Percentiles rank a stretch among this genome's conserved stretches.
Conservation (phyloP, 2,329 filamentous ascomycete species). For the Drechslerella dactyloides region DNA sequence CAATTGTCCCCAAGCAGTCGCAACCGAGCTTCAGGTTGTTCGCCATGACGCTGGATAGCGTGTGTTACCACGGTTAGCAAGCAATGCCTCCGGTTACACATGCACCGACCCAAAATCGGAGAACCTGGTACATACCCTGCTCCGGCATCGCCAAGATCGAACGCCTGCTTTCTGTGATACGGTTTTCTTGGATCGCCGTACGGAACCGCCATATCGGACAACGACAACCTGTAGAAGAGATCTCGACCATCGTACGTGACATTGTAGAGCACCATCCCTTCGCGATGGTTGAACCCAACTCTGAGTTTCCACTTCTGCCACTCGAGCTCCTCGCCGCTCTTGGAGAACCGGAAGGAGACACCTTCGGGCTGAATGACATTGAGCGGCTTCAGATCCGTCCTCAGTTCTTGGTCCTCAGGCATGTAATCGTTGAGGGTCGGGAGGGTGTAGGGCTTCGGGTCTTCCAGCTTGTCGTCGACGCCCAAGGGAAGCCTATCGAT, state of each 20-base stretch:
- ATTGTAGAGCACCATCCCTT: slow-evolving; percentile 73
- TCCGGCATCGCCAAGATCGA: slow-evolving; percentile 71
- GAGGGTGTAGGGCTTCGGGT: slow-evolving; percentile 66
- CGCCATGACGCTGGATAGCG: slow-evolving; percentile 68
- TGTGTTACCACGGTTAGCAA: slow-evolving; percentile 56
- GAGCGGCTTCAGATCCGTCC: slow-evolving; percentile 69
- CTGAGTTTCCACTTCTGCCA: slow-evolving; percentile 73
- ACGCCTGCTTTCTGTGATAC: slow-evolving; percentile 73
- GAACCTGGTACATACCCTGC: slow-evolving; percentile 30
- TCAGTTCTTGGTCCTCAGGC: slow-evolving; percentile 67
- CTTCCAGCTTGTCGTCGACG: slow-evolving; percentile 65
- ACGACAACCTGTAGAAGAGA: slow-evolving; percentile 70
- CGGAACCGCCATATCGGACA: slow-evolving; percentile 70
- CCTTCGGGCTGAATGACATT: slow-evolving; percentile 71
- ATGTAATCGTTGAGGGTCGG: slow-evolving; percentile 69
- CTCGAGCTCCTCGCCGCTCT: slow-evolving; percentile 58
- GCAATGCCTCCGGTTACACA: slow-evolving; percentile 7
- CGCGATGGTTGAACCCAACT: slow-evolving; percentile 68
- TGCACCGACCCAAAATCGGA: too few relatives aligned
- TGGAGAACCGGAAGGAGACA: slow-evolving; percentile 63
- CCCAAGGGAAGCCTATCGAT: slow-evolving; percentile 75
- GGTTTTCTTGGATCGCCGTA: slow-evolving; percentile 71
- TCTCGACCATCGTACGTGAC: slow-evolving; percentile 69
- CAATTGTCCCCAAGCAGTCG: slow-evolving; percentile 73
- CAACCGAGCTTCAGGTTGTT: slow-evolving; percentile 74